Percentiles rank a stretch among this genome's conserved stretches.
Conservation (phyloP, 768 basidiomycete genomes). For the Plicaturopsis crispa region DNA sequence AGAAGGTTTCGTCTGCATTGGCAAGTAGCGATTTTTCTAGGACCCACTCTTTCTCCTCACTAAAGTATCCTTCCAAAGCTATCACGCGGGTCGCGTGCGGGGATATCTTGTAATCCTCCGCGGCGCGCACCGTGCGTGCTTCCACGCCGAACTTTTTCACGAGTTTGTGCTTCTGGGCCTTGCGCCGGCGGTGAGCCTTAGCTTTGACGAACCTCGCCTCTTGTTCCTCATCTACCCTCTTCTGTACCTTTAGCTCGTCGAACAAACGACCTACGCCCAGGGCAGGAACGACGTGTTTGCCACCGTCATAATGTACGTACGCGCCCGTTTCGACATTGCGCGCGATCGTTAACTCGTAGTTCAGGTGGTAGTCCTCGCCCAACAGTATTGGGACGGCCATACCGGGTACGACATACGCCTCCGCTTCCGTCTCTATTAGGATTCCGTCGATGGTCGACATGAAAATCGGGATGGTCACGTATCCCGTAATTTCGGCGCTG, state of each 20-base stretch:
- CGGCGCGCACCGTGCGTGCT: conserved; percentile 2
- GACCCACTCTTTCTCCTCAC: conserved; percentile 7
- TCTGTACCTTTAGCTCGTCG: conserved; percentile 6
- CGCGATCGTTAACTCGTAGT: conserved; percentile 13
- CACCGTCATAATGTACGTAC: not conserved
- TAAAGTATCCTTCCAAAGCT: conserved; percentile 1
- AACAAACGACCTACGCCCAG: not conserved
- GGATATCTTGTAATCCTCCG: not conserved
- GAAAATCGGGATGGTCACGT: conserved; percentile 10
- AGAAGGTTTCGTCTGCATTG: conserved; percentile 3
- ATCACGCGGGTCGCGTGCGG: conserved; percentile 5
- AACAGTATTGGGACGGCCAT: conserved; percentile 20
- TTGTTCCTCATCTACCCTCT: not conserved
- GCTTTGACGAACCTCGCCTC: not conserved
- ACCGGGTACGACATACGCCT: conserved; percentile 16
- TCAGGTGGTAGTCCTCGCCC: conserved; percentile 20
- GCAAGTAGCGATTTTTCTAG: conserved; percentile 10
- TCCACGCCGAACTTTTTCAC: not conserved
- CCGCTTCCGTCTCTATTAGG: conserved; percentile 9
- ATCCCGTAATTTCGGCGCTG: conserved; percentile 12
- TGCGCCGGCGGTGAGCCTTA: not conserved
- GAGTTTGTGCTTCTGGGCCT: not conserved
- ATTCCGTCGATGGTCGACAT: conserved; percentile 1
- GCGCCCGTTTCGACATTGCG: conserved; percentile 4
- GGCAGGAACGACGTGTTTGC: conserved; percentile 5